Evolutionary conservation across 179 eudicot genomes (phyloP).

Genomic region (Beta lomatogona): DNA sequence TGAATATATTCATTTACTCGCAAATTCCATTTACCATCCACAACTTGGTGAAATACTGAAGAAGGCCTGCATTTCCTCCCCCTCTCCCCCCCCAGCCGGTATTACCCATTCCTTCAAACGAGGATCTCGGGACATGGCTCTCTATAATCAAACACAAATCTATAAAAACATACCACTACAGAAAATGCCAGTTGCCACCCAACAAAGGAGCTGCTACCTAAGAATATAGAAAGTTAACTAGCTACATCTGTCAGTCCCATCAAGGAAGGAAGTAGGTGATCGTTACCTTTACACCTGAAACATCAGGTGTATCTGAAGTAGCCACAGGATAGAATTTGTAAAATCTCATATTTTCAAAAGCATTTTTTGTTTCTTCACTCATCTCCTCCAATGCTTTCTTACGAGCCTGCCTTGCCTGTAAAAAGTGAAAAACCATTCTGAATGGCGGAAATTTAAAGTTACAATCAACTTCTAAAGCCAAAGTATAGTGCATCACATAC

Average conservation of each 20-base stretch:
- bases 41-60: background rate
- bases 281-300: constrained; percentile 65
- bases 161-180: background rate
- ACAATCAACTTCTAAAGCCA: background rate
- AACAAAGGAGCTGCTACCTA: background rate
- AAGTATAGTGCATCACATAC: constrained; percentile 33
- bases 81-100: too few species aligned
- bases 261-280: background rate
- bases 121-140: background rate
- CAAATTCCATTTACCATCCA: background rate
- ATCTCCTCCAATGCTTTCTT: constrained; percentile 72
- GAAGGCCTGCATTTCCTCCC: background rate
- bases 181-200: background rate
- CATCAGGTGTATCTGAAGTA: constrained; percentile 79
- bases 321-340: constrained; percentile 88
- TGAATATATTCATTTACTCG: background rate
- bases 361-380: constrained; percentile 72
- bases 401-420: constrained; percentile 87
- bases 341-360: constrained; percentile 70
- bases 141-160: background rate
- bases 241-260: background rate
- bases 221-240: background rate
- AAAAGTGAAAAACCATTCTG: constrained; percentile 7
- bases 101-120: background rate
- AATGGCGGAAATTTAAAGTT: background rate